Conservation (phyloP, 345 rosid genomes). For the Rhizophora mangle region DNA sequence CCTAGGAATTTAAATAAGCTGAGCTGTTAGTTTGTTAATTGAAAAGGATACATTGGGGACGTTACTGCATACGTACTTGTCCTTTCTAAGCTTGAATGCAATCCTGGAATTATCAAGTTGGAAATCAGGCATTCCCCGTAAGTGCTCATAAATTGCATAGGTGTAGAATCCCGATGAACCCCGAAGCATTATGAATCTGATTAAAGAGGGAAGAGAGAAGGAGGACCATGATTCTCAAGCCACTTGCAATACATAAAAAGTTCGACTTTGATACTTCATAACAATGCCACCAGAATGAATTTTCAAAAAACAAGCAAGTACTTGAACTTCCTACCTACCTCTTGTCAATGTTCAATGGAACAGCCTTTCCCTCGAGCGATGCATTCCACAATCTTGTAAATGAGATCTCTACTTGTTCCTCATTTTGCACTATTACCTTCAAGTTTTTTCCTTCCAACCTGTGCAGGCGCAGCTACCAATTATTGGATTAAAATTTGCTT, state of each 20-base stretch:
- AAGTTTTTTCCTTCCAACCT: slow-evolving; percentile 16
- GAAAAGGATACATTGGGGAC: background rate
- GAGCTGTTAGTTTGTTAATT: background rate
- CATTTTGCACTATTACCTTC: slow-evolving; percentile 1
- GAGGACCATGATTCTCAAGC: too few relatives aligned
- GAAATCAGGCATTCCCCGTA: slow-evolving; percentile 16
- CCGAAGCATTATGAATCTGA: slow-evolving; percentile 19
- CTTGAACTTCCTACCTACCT: background rate
- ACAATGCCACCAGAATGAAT: too few relatives aligned
- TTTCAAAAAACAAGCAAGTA: too few relatives aligned
- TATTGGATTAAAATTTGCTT: background rate
- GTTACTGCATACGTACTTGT: slow-evolving; percentile 4
- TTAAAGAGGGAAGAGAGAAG: background rate
- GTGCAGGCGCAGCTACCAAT: background rate
- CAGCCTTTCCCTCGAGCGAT: slow-evolving; percentile 9
- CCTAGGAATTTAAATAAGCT: too few relatives aligned
- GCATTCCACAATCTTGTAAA: slow-evolving; percentile 21
- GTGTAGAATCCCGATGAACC: slow-evolving; percentile 24
- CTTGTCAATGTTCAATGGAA: slow-evolving; percentile 24
- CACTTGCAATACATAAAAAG: too few relatives aligned
- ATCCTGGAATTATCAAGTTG: slow-evolving; percentile 16
- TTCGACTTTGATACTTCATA: too few relatives aligned
- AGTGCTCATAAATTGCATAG: slow-evolving; percentile 22
- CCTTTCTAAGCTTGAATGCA: slow-evolving; percentile 17
- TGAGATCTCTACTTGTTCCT: slow-evolving; percentile 15